phyloP scores from a whole-genome alignment of 305 asterid species.

The Withania somnifera region DNA sequence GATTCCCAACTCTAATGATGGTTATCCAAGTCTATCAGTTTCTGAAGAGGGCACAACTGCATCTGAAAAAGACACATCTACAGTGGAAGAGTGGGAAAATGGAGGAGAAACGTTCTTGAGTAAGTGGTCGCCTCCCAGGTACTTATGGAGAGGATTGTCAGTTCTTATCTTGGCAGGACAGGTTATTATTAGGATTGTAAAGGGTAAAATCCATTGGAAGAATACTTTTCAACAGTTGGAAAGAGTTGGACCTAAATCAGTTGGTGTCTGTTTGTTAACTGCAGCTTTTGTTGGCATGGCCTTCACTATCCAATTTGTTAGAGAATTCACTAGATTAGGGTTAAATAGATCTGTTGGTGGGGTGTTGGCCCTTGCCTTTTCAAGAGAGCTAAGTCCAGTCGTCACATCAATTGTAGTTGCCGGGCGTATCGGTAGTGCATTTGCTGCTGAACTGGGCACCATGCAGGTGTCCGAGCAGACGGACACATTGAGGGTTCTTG shows the following conservation, averaged over 20 bases:
- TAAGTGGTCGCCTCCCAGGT: conserved; percentile 83
- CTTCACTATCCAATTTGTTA: conserved; percentile 84
- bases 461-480: conserved; percentile 99
- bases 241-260: conserved; percentile 88
- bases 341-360: conserved; percentile 86
- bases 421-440: conserved; percentile 91
- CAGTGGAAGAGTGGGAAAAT: conserved; percentile 13
- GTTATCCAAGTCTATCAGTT: conserved; percentile 31
- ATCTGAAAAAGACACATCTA: neutral
- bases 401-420: conserved; percentile 89
- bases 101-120: conserved; percentile 34
- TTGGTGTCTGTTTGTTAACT: conserved; percentile 83
- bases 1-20: conserved; percentile 39
- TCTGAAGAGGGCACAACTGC: conserved; percentile 30
- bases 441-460: conserved; percentile 91
- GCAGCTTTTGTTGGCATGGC: conserved; percentile 97
- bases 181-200: conserved; percentile 42
- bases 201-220: conserved; percentile 72
- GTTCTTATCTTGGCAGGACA: conserved; percentile 65
- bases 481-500: conserved; percentile 85
- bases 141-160: conserved; percentile 84
- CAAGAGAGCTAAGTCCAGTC: conserved; percentile 88
- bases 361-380: conserved; percentile 75
- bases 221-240: conserved; percentile 80
- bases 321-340: conserved; percentile 88